These are phyloP conservation scores for Jamesozyma lodderae DNA, from an alignment of 805 yeast species.

Conservation along the genomic window DNA sequence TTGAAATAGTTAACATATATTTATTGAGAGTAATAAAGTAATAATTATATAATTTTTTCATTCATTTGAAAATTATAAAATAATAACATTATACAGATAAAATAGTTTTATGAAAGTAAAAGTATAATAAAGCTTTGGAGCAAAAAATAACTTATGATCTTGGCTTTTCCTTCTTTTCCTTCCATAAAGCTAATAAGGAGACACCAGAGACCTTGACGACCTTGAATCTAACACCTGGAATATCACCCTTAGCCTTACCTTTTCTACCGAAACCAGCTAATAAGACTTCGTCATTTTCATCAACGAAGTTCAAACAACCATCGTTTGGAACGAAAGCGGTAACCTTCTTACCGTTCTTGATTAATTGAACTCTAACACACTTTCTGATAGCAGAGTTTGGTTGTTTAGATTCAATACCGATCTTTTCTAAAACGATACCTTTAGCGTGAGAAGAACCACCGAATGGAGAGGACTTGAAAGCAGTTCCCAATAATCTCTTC, in stretches of 20 bases:
- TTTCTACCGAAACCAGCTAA: constrained; percentile 99
- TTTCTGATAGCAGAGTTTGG: constrained; percentile 99
- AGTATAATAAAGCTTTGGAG: background rate
- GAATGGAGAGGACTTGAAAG: constrained; percentile 99
- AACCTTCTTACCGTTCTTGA: constrained; percentile 99
- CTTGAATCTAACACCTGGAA: constrained; percentile 99
- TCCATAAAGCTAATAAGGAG: constrained; percentile 98
- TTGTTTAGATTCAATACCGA: constrained; percentile 99
- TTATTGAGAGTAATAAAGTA: no score
- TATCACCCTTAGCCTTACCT: constrained; percentile 99
- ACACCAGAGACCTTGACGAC: constrained; percentile 99
- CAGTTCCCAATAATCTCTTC: constrained; percentile 98
- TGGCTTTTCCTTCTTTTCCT: constrained; percentile 99
- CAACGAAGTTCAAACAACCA: constrained; percentile 99
- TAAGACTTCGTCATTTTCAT: constrained; percentile 99
- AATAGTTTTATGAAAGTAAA: constrained; percentile 1
- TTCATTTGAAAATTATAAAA: no score
- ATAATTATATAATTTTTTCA: no score
- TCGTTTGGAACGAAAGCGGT: constrained; percentile 99
- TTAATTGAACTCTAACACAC: constrained; percentile 99
- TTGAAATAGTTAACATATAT: no score
- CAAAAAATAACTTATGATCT: constrained; percentile 62
- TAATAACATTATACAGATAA: constrained; percentile 6
- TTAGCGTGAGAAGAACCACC: constrained; percentile 99
- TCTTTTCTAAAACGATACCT: constrained; percentile 98